Evolutionary conservation across 768 basidiomycete genomes (phyloP).

Genomic region (Tricholomella constricta): DNA sequence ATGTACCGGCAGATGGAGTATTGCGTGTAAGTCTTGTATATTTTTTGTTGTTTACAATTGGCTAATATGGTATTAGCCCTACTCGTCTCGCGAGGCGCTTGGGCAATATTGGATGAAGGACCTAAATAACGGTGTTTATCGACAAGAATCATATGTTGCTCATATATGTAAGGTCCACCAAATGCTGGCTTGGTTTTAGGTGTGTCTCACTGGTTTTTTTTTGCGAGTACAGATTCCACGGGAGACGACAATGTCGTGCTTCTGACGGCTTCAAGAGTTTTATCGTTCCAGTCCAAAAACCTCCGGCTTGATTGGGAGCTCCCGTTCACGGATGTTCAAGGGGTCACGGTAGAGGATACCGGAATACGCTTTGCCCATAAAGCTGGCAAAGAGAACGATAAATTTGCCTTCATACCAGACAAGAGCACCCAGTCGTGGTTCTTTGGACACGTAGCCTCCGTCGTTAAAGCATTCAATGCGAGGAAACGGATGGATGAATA

Average conservation of each 20-base stretch:
- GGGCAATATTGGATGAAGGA: conserved; percentile 99
- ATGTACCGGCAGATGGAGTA: conserved; percentile 85
- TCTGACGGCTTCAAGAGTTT: conserved; percentile 74
- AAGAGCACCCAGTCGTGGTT: conserved; percentile 79
- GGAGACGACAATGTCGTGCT: conserved; percentile 81
- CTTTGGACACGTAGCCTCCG: conserved; percentile 72
- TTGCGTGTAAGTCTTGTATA: conserved; percentile 60
- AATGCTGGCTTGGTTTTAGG: not conserved
- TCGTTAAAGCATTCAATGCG: conserved; percentile 78
- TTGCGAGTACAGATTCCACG: conserved; percentile 58
- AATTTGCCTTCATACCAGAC: conserved; percentile 76
- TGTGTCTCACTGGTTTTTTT: conserved; percentile 3
- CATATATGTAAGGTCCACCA: conserved; percentile 69
- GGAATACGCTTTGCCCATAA: conserved; percentile 90
- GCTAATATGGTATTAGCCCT: conserved; percentile 57
- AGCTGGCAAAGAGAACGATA: conserved; percentile 71
- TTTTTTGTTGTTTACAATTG: not conserved
- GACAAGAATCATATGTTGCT: conserved; percentile 85
- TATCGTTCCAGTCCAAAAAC: conserved; percentile 85
- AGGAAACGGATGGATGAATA: conserved; percentile 67
- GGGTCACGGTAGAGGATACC: conserved; percentile 86
- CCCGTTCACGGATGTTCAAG: conserved; percentile 82
- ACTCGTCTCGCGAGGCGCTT: conserved; percentile 84
- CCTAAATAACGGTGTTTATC: conserved; percentile 84
- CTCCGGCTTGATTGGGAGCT: conserved; percentile 91